Evolutionary conservation across 371 early-diverging fungal species (phyloP).

Genomic region (Mortierella sp.): DNA sequence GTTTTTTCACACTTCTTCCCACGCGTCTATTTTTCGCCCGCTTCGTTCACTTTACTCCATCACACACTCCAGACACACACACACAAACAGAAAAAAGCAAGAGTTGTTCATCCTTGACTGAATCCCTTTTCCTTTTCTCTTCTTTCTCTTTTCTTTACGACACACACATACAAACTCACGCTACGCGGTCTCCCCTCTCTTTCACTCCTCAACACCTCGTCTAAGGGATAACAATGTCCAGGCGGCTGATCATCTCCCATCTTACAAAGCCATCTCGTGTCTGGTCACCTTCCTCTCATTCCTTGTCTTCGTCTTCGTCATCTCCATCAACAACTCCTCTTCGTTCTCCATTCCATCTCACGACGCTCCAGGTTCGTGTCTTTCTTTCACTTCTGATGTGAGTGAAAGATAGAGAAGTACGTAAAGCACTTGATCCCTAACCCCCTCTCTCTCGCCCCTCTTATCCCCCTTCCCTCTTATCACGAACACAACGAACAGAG

Average conservation of each 20-base stretch:
- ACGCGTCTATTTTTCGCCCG: neutral
- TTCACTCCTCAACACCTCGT: neutral
- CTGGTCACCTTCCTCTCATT: constrained; percentile 14
- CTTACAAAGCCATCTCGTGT: constrained; percentile 13
- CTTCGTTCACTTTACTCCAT: constrained; percentile 1
- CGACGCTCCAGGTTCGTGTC: neutral
- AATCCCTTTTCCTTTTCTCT: neutral
- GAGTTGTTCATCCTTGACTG: neutral
- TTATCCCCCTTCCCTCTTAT: no score
- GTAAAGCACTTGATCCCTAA: no score
- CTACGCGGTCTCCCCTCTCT: neutral
- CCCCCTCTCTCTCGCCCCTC: neutral
- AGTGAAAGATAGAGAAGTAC: no score
- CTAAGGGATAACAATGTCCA: constrained; percentile 23
- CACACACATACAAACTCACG: no score
- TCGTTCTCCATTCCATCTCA: neutral
- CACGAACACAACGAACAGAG: constrained; percentile 10
- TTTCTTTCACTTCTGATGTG: neutral
- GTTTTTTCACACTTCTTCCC: neutral
- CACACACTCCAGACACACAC: neutral
- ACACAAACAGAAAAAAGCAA: no score
- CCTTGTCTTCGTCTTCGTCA: neutral
- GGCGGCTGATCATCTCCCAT: constrained; percentile 14
- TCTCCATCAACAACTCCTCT: neutral
- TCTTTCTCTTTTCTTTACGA: neutral